Evolutionary conservation across 1,284 basidiomycete species (phyloP), one percentile per base, ranked within the genome.

Genomic region (Taiwanofungus camphoratus): DNA sequence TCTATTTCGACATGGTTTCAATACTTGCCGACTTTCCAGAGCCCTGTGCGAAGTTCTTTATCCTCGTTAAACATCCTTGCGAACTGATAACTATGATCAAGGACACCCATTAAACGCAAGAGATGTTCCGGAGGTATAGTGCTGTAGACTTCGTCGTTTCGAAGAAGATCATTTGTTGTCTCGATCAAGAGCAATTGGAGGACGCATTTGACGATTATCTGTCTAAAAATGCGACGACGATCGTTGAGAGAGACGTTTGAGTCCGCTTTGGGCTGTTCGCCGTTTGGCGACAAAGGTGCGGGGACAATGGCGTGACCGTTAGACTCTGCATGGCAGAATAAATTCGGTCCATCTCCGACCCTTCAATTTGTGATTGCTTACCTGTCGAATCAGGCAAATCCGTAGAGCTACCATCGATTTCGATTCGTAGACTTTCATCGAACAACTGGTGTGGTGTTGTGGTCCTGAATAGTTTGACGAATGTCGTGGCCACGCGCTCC

Each of bases 191-290:
- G 73, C 15, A 99, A 70, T 61, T 99, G 96, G 24, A 99, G 77
- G 21, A 99, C 96, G 64, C 96, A 99, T 85, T 99, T 99, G 57
- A 99, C 93, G 53, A 99, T 99, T 64, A 99, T 98, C 66, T 99
- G 95, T 63, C 94, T 92, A 79, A 99, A 99, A 41, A 92, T 83
- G 27, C 89, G 80, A 18, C 92, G 83, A 45, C 96, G 82, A 54
- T 92, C 90, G 45, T 67, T 69, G 26, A 80, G 65, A 7, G 82
- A 77, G 20, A 78, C 66, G 43, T 72, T 70, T 9, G 62, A 55
- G 44, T 74, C 74, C 13, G 64, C 50, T 42, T 67, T 70, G 9
- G 66, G 67, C 47, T 68, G 70, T 40, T 82, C 82, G 48, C 64
- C 71, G 36, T 71, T 71, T 8, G 85, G 82, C 13, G 82, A 82